These are phyloP conservation scores for Zelonia costaricensis DNA, from an alignment of 208 protist species.

Conservation along the genomic window DNA sequence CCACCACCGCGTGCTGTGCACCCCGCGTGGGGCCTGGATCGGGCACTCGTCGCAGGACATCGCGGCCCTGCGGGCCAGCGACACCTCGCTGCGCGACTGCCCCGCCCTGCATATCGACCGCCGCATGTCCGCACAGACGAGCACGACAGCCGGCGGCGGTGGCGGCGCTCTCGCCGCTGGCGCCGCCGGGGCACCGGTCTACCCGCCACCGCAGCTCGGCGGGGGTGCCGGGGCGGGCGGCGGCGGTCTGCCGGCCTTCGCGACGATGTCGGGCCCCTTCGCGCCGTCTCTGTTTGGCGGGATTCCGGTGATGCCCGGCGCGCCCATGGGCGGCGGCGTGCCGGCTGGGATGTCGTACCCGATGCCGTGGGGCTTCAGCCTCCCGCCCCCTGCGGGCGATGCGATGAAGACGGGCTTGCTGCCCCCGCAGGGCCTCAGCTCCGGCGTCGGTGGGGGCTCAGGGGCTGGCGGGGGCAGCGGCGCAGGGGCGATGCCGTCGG, in stretches of 20 bases:
- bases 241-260: background rate
- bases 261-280: background rate
- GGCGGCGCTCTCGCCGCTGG: background rate
- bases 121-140: constrained; percentile 17
- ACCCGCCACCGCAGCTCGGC: background rate
- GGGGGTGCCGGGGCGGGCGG: background rate
- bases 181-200: background rate
- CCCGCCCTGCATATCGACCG: constrained; percentile 22
- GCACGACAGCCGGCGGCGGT: constrained; percentile 1
- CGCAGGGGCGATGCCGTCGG: constrained; percentile 4
- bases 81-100: constrained; percentile 18
- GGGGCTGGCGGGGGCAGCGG: background rate
- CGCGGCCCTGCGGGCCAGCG: constrained; percentile 22
- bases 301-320: constrained; percentile 10
- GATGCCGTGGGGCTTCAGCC: constrained; percentile 14
- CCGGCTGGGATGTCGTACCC: constrained; percentile 10
- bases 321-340: background rate
- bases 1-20: constrained; percentile 33
- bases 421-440: constrained; percentile 18
- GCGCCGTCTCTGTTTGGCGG: constrained; percentile 7
- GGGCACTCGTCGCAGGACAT: constrained; percentile 29
- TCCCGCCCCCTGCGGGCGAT: background rate
- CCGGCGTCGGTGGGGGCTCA: background rate
- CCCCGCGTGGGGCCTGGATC: constrained; percentile 27
- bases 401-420: constrained; percentile 4